A percentile compares a stretch with the other conserved stretches of the same genome.
phyloP scores from a whole-genome alignment of 1,139 yeast species.

The Lodderomyces oxycetoniae region DNA sequence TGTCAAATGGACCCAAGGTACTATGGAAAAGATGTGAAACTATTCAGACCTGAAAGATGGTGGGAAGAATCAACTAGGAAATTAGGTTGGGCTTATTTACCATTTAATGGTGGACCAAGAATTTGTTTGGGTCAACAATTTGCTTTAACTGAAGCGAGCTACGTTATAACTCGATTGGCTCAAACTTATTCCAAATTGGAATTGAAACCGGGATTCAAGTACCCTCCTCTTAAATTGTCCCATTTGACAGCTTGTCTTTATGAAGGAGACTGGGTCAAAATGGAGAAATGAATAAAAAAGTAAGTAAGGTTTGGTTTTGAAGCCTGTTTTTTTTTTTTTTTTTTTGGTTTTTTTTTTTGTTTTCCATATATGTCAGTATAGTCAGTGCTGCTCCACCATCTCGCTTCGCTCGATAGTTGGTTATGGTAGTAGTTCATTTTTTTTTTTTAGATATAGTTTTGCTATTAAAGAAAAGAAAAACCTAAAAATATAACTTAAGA shows the following conservation, averaged over 20 bases:
- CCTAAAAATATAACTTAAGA: too few species aligned
- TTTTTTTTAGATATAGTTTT: too few species aligned
- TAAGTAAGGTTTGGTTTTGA: neutral
- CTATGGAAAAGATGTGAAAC: constrained; percentile 44
- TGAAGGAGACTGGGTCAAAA: constrained; percentile 18
- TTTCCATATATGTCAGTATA: too few species aligned
- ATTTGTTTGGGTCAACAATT: constrained; percentile 43
- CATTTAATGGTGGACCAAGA: constrained; percentile 42
- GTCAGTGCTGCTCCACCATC: too few species aligned
- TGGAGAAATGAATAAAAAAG: constrained; percentile 2
- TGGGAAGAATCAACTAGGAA: constrained; percentile 17
- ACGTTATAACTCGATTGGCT: constrained; percentile 19
- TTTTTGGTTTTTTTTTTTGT: neutral
- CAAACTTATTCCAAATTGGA: constrained; percentile 18
- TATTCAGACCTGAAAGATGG: constrained; percentile 50
- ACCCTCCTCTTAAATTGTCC: constrained; percentile 30
- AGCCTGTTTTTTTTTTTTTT: neutral
- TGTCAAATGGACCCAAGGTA: constrained; percentile 35
- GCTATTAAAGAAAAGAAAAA: too few species aligned
- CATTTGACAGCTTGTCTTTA: constrained; percentile 32
- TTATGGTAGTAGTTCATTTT: too few species aligned
- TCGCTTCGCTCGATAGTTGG: too few species aligned
- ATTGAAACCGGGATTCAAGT: constrained; percentile 10
- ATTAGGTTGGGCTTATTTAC: constrained; percentile 39
- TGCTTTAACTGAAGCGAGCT: constrained; percentile 42